A percentile compares a stretch with the other conserved stretches of the same genome.
phyloP scores from a whole-genome alignment of 768 basidiomycete genomes.

The Omphalotus guepiniiformis region DNA sequence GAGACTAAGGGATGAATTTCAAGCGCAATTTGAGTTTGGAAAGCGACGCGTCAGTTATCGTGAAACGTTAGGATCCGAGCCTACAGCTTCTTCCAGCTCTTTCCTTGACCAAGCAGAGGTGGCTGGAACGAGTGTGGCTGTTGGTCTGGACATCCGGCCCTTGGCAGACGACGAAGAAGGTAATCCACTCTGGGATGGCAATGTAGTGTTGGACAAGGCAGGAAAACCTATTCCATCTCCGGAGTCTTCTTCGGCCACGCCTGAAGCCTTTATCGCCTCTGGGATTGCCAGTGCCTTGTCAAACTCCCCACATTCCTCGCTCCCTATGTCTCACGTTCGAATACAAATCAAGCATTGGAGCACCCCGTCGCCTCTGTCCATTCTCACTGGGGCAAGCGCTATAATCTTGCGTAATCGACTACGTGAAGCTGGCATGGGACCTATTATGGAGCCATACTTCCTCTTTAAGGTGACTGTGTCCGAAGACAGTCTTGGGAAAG shows the following conservation, averaged over 20 bases:
- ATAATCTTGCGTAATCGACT: conserved; percentile 60
- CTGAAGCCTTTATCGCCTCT: conserved; percentile 52
- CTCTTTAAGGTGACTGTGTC: conserved; percentile 62
- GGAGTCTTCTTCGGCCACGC: conserved; percentile 40
- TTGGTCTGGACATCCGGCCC: conserved; percentile 54
- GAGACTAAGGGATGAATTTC: conserved; percentile 79
- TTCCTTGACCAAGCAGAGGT: conserved; percentile 71
- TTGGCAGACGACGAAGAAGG: conserved; percentile 53
- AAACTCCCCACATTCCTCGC: conserved; percentile 72
- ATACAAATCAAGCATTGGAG: conserved; percentile 48
- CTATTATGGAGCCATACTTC: conserved; percentile 77
- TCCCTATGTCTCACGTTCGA: conserved; percentile 62
- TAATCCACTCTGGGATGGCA: conserved; percentile 73
- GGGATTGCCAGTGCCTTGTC: conserved; percentile 72
- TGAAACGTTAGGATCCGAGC: conserved; percentile 44
- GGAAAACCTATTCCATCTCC: conserved; percentile 51
- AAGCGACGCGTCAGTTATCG: conserved; percentile 76
- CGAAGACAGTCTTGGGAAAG: conserved; percentile 67
- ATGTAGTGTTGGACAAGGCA: conserved; percentile 56
- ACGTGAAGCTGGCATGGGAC: conserved; percentile 60
- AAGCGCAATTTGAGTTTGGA: conserved; percentile 72
- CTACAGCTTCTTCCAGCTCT: conserved; percentile 30
- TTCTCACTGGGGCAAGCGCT: conserved; percentile 64
- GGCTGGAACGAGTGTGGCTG: conserved; percentile 50
- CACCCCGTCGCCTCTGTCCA: conserved; percentile 41